Conservation (phyloP, 176 grass and related monocot genomes). For the Puccinellia tenuiflora region DNA sequence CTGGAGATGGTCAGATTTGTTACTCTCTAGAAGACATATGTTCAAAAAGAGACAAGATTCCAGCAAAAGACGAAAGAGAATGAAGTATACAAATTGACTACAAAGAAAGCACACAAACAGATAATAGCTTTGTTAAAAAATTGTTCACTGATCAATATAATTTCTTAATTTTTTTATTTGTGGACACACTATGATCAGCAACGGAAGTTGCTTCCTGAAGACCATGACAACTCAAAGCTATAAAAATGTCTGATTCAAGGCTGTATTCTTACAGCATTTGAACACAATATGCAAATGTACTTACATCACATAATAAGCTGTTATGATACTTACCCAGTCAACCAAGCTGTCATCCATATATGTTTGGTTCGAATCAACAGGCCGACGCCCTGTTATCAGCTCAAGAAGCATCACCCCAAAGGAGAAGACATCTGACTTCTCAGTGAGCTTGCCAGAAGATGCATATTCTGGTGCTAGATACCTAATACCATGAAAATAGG, state of each 20-base stretch:
- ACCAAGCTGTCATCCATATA: constrained; percentile 96
- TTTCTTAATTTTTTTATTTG: neutral
- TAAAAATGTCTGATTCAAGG: neutral
- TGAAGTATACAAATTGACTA: neutral
- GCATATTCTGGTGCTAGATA: constrained; percentile 99
- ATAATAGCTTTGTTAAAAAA: neutral
- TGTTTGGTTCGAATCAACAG: constrained; percentile 75
- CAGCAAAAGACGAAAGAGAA: neutral
- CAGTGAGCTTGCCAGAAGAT: constrained; percentile 93
- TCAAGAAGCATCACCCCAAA: constrained; percentile 96
- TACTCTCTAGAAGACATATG: neutral
- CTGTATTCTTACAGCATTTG: neutral
- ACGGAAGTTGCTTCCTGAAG: neutral
- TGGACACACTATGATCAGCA: neutral
- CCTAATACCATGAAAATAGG: constrained; percentile 35
- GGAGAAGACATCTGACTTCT: constrained; percentile 96
- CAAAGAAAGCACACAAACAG: neutral
- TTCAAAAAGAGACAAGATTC: neutral
- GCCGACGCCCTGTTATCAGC: constrained; percentile 80
- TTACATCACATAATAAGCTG: neutral
- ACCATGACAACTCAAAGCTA: neutral
- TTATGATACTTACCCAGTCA: constrained; percentile 73
- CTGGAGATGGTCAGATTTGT: constrained; percentile 37
- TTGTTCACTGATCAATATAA: neutral
- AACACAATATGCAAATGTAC: neutral